These are phyloP conservation scores for Yarrowia sp. DNA, from an alignment of 805 yeast genomes.

Conservation along the genomic window DNA sequence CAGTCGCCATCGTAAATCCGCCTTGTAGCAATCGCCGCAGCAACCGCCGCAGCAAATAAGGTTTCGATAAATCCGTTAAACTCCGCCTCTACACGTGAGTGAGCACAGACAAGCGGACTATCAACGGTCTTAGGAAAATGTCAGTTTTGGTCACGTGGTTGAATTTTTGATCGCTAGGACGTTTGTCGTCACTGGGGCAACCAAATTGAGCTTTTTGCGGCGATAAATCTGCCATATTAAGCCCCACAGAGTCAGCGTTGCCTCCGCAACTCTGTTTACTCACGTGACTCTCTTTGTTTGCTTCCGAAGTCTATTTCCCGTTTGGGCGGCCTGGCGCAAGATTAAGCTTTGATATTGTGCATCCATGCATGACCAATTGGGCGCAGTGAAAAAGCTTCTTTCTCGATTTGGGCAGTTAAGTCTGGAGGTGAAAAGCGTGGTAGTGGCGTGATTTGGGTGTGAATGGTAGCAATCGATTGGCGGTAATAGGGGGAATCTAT, in stretches of 20 bases:
- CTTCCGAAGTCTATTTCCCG: background rate
- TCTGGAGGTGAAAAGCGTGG: background rate
- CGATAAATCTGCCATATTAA: background rate
- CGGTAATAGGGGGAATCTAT: background rate
- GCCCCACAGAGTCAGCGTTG: background rate
- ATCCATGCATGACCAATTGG: background rate
- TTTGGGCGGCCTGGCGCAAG: background rate
- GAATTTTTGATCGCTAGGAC: no score
- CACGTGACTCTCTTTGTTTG: constrained; percentile 18
- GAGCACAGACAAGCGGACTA: background rate
- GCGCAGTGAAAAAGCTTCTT: background rate
- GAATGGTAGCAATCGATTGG: no score
- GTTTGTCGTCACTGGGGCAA: no score
- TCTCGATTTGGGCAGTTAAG: background rate
- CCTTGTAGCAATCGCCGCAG: constrained; percentile 14
- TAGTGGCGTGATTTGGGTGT: background rate
- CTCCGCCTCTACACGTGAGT: constrained; percentile 12
- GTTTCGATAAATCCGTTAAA: constrained; percentile 7
- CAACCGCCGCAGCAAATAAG: background rate
- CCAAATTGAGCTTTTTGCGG: background rate
- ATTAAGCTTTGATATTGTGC: background rate
- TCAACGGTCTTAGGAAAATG: background rate
- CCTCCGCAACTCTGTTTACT: constrained; percentile 11
- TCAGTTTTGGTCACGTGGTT: background rate
- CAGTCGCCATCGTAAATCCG: background rate